Evolutionary conservation across 345 rosid genomes (phyloP).

Genomic region (Dipteronia dyeriana): DNA sequence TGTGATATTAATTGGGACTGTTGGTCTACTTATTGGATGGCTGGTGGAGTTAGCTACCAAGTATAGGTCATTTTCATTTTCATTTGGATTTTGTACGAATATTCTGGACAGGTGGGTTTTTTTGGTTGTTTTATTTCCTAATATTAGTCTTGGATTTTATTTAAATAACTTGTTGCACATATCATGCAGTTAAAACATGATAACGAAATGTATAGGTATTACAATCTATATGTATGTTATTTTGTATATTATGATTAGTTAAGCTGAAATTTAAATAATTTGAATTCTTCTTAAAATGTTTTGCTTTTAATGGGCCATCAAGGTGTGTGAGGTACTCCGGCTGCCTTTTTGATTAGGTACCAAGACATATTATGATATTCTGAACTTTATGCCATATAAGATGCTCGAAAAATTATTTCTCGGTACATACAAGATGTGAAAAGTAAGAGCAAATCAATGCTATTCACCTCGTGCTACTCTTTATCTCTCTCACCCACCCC

Average conservation of each 20-base stretch:
- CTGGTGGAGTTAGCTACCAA: conserved; percentile 70
- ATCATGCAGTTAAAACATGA: neutral
- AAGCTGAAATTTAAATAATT: neutral
- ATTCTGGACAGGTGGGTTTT: conserved; percentile 50
- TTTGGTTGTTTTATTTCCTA: neutral
- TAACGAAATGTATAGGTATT: neutral
- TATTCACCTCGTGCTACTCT: neutral
- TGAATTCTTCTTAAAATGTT: neutral
- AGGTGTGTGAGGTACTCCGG: neutral
- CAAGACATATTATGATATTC: neutral
- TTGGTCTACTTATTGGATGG: conserved; percentile 79
- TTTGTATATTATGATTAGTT: neutral
- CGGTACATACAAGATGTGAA: neutral
- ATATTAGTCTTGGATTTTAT: neutral
- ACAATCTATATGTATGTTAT: neutral
- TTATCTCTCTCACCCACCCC: neutral
- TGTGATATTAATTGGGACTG: conserved; percentile 76
- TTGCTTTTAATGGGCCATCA: neutral
- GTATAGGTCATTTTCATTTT: conserved; percentile 53
- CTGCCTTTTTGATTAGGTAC: neutral
- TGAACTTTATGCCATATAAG: neutral
- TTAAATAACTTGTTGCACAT: neutral
- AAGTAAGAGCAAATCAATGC: neutral
- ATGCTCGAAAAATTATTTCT: neutral
- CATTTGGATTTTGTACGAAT: conserved; percentile 45